Percentiles rank a stretch among this genome's conserved stretches.
Conservation (phyloP, 768 basidiomycete genomes). For the Lactifluus piperatus region DNA sequence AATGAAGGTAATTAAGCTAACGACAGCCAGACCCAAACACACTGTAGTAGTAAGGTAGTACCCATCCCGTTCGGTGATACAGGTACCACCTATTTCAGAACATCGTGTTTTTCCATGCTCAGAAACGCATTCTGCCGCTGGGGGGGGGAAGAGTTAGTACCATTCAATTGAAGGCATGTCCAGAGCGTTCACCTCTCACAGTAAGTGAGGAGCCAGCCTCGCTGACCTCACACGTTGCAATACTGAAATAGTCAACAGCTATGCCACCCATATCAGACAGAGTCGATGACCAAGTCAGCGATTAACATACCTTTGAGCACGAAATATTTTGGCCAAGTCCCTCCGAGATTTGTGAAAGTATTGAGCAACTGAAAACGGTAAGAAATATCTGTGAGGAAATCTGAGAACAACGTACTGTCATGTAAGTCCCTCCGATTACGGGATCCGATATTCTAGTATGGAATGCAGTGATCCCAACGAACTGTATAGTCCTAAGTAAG, state of each 20-base stretch:
- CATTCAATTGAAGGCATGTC: neutral
- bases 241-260: slow-evolving; percentile 85
- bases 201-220: slow-evolving; percentile 45
- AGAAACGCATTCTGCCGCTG: slow-evolving; percentile 87
- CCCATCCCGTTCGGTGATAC: slow-evolving; percentile 81
- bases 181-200: slow-evolving; percentile 40
- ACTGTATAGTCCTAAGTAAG: slow-evolving; percentile 80
- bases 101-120: slow-evolving; percentile 84
- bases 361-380: slow-evolving; percentile 61
- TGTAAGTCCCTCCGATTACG: slow-evolving; percentile 95
- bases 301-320: slow-evolving; percentile 67
- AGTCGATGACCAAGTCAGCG: neutral
- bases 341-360: slow-evolving; percentile 93
- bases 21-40: slow-evolving; percentile 72
- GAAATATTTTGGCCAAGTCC: slow-evolving; percentile 97
- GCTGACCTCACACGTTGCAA: slow-evolving; percentile 73
- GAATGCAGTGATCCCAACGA: slow-evolving; percentile 98
- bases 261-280: slow-evolving; percentile 14
- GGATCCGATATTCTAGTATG: slow-evolving; percentile 96
- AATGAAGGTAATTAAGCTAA: slow-evolving; percentile 67
- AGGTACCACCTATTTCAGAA: slow-evolving; percentile 63
- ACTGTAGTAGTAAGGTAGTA: slow-evolving; percentile 79
- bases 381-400: neutral
- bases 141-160: neutral
- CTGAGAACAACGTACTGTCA: slow-evolving; percentile 65